These are phyloP conservation scores for Coprinopsis sp. DNA, from an alignment of 768 basidiomycete genomes.

Conservation along the genomic window DNA sequence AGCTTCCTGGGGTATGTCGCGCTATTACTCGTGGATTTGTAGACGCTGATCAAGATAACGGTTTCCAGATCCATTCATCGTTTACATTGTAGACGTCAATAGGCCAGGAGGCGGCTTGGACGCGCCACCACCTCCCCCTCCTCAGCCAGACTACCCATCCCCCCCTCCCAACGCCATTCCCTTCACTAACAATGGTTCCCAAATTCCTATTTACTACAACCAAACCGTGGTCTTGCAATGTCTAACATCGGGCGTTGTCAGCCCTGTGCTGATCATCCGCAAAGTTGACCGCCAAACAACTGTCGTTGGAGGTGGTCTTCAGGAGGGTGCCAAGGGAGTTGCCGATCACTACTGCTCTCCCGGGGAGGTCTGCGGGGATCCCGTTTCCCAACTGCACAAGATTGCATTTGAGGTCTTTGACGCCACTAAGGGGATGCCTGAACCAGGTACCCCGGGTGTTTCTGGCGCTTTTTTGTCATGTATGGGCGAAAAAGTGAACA, in stretches of 20 bases:
- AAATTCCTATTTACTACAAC: slow-evolving; percentile 94
- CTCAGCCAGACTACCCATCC: slow-evolving; percentile 85
- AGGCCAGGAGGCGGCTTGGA: slow-evolving; percentile 76
- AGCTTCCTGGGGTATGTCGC: slow-evolving; percentile 75
- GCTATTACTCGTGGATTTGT: slow-evolving; percentile 6
- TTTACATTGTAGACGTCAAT: slow-evolving; percentile 95
- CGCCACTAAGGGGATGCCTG: slow-evolving; percentile 59
- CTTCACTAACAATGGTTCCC: slow-evolving; percentile 76
- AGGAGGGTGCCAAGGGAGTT: slow-evolving; percentile 82
- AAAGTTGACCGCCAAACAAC: slow-evolving; percentile 89
- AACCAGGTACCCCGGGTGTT: slow-evolving; percentile 71
- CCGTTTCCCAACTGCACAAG: slow-evolving; percentile 94
- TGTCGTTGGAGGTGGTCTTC: slow-evolving; percentile 86
- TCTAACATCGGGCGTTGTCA: slow-evolving; percentile 88
- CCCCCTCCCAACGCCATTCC: slow-evolving; percentile 89
- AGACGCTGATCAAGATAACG: slow-evolving; percentile 1
- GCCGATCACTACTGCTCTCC: slow-evolving; percentile 78
- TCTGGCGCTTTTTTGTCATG: slow-evolving; percentile 85
- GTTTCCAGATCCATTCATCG: slow-evolving; percentile 78
- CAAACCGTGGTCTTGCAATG: slow-evolving; percentile 95
- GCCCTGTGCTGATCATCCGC: slow-evolving; percentile 89
- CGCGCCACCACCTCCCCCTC: slow-evolving; percentile 74
- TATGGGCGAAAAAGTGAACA: slow-evolving; percentile 92
- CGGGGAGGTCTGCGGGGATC: slow-evolving; percentile 89
- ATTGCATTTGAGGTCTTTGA: slow-evolving; percentile 92